Evolutionary conservation across 805 yeast genomes (phyloP), one percentile per base, ranked within the genome.

Genomic region (Wickerhamomyces pijperi): DNA sequence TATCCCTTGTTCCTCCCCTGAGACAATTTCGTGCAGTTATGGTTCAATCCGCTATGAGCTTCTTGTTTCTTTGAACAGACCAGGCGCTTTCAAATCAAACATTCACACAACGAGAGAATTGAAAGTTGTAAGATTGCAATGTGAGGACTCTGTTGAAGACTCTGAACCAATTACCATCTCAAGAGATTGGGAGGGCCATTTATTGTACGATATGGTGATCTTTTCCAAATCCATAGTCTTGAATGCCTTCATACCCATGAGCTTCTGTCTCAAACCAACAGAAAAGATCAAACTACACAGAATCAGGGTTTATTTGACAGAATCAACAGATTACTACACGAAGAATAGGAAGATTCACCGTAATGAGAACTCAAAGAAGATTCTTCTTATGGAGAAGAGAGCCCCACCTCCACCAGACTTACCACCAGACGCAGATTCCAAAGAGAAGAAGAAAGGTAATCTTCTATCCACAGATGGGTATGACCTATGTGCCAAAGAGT

Each of bases 171-270:
- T 92, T 39, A 83, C 86, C 4, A 86, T 92, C 29, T 70, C 81
- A 20, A 70, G 94, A 43, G 90, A 84, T 47, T 92, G 98, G 98
- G 97, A 90, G 57, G 87, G 84, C 55, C 85, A 83, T 55, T 60
- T 92, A 25, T 78, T 79, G 48, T 92, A 92, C 55, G 97, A 92
- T 53, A 86, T 92, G 34, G 77, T 87, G 16, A 79, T 92, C 39
- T 94, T 94, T 2, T 84, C 95, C 20, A 92, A 90, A 56, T 79
- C 87, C 20, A 76, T 92, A 39, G 78, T 94, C 8, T 67, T 92
- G 37, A 87, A 94, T 55, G 78, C 90, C 2, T 77, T 73, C 49
- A 61, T 92, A 38, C 97, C 97, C 1, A 66, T 92, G 8, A 82
- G 88, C 2, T 83, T 92, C 60, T 68, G 81, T 48, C 72, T 92